A percentile compares a stretch with the other conserved stretches of the same genome.
phyloP scores from a whole-genome alignment of 768 basidiomycete genomes.

The Hydnomerulius pinastri region DNA sequence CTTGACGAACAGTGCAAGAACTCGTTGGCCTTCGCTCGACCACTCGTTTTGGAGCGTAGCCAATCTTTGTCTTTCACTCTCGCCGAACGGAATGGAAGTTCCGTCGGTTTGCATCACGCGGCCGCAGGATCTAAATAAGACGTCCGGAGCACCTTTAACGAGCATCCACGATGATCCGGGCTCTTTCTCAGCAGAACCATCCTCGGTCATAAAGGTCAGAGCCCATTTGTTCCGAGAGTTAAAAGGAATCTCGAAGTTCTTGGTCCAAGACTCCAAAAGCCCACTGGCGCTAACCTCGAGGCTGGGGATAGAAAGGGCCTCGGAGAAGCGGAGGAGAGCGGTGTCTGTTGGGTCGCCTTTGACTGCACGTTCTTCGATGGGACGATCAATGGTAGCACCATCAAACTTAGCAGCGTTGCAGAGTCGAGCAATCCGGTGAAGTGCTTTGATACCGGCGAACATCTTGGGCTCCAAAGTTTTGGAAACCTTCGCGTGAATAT shows the following conservation, averaged over 20 bases:
- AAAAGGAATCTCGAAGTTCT: slow-evolving; percentile 41
- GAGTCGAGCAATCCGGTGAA: slow-evolving; percentile 45
- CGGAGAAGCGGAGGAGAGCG: slow-evolving; percentile 52
- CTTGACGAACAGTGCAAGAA: slow-evolving; percentile 42
- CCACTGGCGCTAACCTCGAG: slow-evolving; percentile 19
- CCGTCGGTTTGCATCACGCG: slow-evolving; percentile 34
- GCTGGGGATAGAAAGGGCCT: slow-evolving; percentile 26
- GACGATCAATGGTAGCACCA: slow-evolving; percentile 20
- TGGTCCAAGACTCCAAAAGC: slow-evolving; percentile 21
- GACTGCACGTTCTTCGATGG: slow-evolving; percentile 34
- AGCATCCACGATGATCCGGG: slow-evolving; percentile 37
- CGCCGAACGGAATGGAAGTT: slow-evolving; percentile 31
- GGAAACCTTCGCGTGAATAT: slow-evolving; percentile 10
- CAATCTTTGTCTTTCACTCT: slow-evolving; percentile 21
- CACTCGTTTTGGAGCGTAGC: slow-evolving; percentile 38
- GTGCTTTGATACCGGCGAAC: slow-evolving; percentile 18
- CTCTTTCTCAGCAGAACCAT: slow-evolving; percentile 6
- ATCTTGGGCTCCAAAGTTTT: slow-evolving; percentile 6
- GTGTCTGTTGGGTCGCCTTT: slow-evolving; percentile 55
- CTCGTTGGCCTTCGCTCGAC: slow-evolving; percentile 54
- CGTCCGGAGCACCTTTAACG: slow-evolving; percentile 62
- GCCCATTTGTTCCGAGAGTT: slow-evolving; percentile 61
- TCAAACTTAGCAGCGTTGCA: slow-evolving; percentile 61
- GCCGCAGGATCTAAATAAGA: slow-evolving; percentile 44
- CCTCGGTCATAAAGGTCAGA: slow-evolving; percentile 38